These are phyloP conservation scores for Echinochloa phyllopogon DNA, from an alignment of 176 grass and related monocot species.

Conservation along the genomic window DNA sequence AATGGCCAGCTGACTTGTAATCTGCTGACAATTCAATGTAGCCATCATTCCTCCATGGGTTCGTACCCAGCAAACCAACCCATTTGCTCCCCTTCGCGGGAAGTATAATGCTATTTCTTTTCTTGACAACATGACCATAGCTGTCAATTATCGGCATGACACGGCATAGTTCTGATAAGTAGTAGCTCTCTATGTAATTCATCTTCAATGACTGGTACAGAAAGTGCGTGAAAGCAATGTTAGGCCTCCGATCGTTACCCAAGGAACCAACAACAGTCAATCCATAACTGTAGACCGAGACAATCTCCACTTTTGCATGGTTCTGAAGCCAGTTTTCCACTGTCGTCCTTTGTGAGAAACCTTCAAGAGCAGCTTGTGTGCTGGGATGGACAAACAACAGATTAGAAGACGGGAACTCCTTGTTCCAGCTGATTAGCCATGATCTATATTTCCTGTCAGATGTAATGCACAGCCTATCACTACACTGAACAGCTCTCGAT, in stretches of 20 bases:
- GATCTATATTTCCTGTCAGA: conserved; percentile 26
- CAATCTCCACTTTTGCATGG: conserved; percentile 43
- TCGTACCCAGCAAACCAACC: conserved; percentile 60
- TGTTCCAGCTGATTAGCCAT: conserved; percentile 72
- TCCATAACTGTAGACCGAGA: conserved; percentile 44
- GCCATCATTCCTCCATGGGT: conserved; percentile 58
- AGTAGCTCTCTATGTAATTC: neutral
- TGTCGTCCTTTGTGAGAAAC: neutral
- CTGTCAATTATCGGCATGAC: conserved; percentile 56
- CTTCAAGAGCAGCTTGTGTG: conserved; percentile 41
- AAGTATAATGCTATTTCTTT: conserved; percentile 51
- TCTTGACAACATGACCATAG: conserved; percentile 30
- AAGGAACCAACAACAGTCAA: conserved; percentile 30
- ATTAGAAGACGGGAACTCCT: conserved; percentile 54
- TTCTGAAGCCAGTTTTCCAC: conserved; percentile 52
- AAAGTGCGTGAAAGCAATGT: conserved; percentile 63
- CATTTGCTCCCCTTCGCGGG: conserved; percentile 76
- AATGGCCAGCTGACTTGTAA: conserved; percentile 45
- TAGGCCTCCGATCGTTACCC: conserved; percentile 20
- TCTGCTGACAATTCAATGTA: conserved; percentile 63
- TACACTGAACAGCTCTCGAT: neutral
- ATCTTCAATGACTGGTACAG: conserved; percentile 54
- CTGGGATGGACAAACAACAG: conserved; percentile 39
- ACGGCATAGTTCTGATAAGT: neutral
- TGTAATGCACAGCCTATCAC: conserved; percentile 55